phyloP scores from a whole-genome alignment of 2,329 filamentous ascomycete genomes.

The Exophiala phaeomuriformis region DNA sequence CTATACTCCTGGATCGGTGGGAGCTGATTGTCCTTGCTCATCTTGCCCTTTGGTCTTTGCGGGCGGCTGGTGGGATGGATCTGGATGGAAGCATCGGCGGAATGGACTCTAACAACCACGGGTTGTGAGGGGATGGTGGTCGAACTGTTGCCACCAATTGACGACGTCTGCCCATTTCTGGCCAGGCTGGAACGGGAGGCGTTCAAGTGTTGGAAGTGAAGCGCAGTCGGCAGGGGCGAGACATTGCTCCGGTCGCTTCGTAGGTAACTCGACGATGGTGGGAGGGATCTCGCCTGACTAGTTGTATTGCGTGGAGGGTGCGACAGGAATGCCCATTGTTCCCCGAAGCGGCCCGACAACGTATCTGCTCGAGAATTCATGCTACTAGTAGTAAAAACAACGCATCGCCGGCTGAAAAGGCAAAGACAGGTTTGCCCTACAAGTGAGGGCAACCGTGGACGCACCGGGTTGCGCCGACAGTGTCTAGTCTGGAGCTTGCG shows the following conservation, averaged over 20 bases:
- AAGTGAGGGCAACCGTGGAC: conserved; percentile 1
- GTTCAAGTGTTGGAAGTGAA: conserved; percentile 22
- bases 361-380: conserved; percentile 26
- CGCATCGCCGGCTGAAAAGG: conserved; percentile 14
- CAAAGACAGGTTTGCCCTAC: conserved; percentile 3
- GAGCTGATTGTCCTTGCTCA: conserved; percentile 30
- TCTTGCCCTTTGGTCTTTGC: conserved; percentile 29
- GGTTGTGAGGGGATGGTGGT: conserved; percentile 36
- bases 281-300: conserved; percentile 22
- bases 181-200: conserved; percentile 23
- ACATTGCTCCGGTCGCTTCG: conserved; percentile 25
- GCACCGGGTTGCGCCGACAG: conserved; percentile 2
- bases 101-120: conserved; percentile 40
- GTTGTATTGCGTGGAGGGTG: conserved; percentile 11
- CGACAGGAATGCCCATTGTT: conserved; percentile 26
- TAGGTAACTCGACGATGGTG: conserved; percentile 25
- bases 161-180: conserved; percentile 18
- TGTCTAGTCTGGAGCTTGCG: conserved; percentile 3
- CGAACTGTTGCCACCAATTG: conserved; percentile 24
- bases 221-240: conserved; percentile 20
- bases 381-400: conserved; percentile 17
- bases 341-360: conserved; percentile 26
- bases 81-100: conserved; percentile 32
- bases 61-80: conserved; percentile 31
- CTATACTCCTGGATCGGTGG: conserved; percentile 49